Conservation (phyloP, 2,329 filamentous ascomycete genomes). For the Xylaria sp. region DNA sequence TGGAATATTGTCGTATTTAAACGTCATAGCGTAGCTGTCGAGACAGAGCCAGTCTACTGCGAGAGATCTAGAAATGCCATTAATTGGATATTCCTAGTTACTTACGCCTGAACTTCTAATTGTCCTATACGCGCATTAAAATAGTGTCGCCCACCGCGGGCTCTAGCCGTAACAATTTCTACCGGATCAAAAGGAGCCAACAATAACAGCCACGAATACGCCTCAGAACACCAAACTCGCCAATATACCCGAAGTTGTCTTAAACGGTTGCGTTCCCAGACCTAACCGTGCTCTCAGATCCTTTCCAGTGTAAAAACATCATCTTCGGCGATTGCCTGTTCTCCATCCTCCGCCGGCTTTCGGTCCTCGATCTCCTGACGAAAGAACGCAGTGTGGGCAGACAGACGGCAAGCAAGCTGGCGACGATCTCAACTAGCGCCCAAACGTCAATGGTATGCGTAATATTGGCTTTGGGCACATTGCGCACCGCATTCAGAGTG, state of each 20-base stretch:
- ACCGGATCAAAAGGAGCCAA: background rate
- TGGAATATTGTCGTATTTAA: slow-evolving; percentile 17
- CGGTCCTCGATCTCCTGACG: slow-evolving; percentile 35
- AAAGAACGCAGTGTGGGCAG: slow-evolving; percentile 42
- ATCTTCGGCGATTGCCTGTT: slow-evolving; percentile 10
- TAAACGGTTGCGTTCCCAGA: slow-evolving; percentile 10
- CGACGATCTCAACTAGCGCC: slow-evolving; percentile 45
- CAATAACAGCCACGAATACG: background rate
- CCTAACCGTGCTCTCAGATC: slow-evolving; percentile 15
- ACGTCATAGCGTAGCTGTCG: slow-evolving; percentile 21
- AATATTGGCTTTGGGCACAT: slow-evolving; percentile 42
- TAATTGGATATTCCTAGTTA: slow-evolving; percentile 10
- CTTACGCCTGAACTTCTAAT: background rate
- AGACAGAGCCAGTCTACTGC: background rate
- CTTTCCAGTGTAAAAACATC: slow-evolving; percentile 25
- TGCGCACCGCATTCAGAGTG: slow-evolving; percentile 39
- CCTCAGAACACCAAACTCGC: background rate
- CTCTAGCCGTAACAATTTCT: background rate
- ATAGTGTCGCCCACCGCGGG: slow-evolving; percentile 1
- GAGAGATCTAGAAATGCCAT: slow-evolving; percentile 7
- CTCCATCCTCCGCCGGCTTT: slow-evolving; percentile 21
- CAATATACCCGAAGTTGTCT: background rate
- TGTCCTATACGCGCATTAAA: background rate
- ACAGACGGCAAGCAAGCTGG: slow-evolving; percentile 42
- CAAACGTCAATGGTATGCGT: slow-evolving; percentile 45